Conservation (phyloP, 257 asterid genomes). For the Cinchona pubescens region DNA sequence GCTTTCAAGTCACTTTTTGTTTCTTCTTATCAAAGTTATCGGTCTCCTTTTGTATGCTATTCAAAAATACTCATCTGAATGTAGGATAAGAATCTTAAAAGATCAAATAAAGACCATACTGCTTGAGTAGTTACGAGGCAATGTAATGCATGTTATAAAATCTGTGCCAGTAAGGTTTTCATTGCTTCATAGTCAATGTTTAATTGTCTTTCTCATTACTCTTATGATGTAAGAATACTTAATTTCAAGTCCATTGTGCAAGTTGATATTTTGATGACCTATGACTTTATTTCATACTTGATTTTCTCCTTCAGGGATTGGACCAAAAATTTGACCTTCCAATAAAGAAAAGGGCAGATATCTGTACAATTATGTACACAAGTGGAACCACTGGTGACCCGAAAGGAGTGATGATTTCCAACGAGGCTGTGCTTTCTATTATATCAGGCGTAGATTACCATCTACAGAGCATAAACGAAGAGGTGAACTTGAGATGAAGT, state of each 20-base stretch:
- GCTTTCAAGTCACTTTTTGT: too few relatives aligned
- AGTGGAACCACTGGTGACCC: too few relatives aligned
- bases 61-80: too few relatives aligned
- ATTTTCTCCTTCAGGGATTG: conserved; percentile 42
- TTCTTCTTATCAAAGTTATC: too few relatives aligned
- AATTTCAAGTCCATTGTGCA: background rate
- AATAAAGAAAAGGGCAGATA: conserved; percentile 48
- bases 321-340: conserved; percentile 53
- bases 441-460: conserved; percentile 71
- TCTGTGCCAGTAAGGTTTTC: background rate
- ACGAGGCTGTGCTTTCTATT: conserved; percentile 73
- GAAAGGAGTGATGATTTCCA: too few relatives aligned
- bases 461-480: conserved; percentile 58
- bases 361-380: too few relatives aligned
- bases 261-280: background rate
- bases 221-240: too few relatives aligned
- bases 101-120: too few relatives aligned
- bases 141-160: background rate
- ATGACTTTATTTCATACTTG: background rate
- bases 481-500: conserved; percentile 39
- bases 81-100: too few relatives aligned
- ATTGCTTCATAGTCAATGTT: background rate
- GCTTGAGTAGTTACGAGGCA: background rate
- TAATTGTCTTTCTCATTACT: background rate
- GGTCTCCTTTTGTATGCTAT: too few relatives aligned